These are phyloP conservation scores for Whalleya microplaca DNA, from an alignment of 2,329 filamentous ascomycete species.

Conservation along the genomic window DNA sequence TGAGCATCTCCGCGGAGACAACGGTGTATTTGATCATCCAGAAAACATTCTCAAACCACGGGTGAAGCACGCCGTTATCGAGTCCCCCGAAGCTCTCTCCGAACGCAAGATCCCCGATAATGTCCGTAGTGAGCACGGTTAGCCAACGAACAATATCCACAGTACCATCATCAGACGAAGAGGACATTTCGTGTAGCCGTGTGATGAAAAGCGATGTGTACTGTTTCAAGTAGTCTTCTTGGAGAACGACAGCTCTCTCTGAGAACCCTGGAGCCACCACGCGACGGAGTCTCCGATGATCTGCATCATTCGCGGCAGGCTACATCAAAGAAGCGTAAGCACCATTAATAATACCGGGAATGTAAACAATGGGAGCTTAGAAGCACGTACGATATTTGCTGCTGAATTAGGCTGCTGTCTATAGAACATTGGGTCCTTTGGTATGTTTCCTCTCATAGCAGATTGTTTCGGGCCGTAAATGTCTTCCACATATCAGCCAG, in stretches of 20 bases:
- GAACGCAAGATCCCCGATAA: slow-evolving; percentile 24
- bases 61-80: slow-evolving; percentile 5
- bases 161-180: neutral
- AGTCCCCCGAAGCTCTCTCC: slow-evolving; percentile 20
- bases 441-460: slow-evolving; percentile 6
- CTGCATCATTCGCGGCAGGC: slow-evolving; percentile 5
- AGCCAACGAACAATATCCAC: slow-evolving; percentile 23
- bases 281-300: slow-evolving; percentile 18
- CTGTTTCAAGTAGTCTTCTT: slow-evolving; percentile 7
- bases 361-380: neutral
- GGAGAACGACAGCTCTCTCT: slow-evolving; percentile 11
- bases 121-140: slow-evolving; percentile 14
- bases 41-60: slow-evolving; percentile 12
- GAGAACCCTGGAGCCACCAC: slow-evolving; percentile 18
- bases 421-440: slow-evolving; percentile 2
- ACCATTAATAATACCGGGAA: neutral
- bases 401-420: neutral
- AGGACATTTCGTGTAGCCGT: neutral
- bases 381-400: neutral
- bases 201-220: slow-evolving; percentile 8
- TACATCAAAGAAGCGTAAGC: neutral
- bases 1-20: slow-evolving; percentile 8
- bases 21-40: slow-evolving; percentile 6
- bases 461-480: slow-evolving; percentile 9
- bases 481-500: neutral